Evolutionary conservation across 2,329 filamentous ascomycete genomes (phyloP).

Genomic region (Ophiostoma ips): DNA sequence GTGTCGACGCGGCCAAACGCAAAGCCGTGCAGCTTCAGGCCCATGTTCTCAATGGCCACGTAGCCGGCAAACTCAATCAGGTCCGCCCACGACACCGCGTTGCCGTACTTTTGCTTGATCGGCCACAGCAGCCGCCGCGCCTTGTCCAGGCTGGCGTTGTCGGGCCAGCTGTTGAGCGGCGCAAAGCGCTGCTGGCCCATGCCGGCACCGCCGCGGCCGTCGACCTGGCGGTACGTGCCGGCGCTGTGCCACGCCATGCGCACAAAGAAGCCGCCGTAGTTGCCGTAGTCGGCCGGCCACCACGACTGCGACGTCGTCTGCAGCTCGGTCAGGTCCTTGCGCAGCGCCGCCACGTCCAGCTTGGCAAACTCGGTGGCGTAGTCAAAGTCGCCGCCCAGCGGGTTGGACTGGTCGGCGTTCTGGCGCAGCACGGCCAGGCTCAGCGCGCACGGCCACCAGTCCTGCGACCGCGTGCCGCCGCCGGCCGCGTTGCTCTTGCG

Average conservation of each 20-base stretch:
- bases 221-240: slow-evolving; percentile 62
- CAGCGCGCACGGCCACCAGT: slow-evolving; percentile 64
- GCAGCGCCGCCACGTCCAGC: slow-evolving; percentile 28
- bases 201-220: slow-evolving; percentile 62
- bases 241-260: slow-evolving; percentile 73
- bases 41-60: slow-evolving; percentile 65
- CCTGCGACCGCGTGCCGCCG: slow-evolving; percentile 50
- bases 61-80: slow-evolving; percentile 59
- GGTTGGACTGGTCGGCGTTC: slow-evolving; percentile 49
- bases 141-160: slow-evolving; percentile 69
- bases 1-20: slow-evolving; percentile 57
- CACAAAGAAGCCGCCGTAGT: slow-evolving; percentile 69
- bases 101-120: slow-evolving; percentile 74
- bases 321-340: slow-evolving; percentile 56
- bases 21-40: slow-evolving; percentile 60
- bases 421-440: slow-evolving; percentile 61
- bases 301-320: slow-evolving; percentile 70
- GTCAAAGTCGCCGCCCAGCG: slow-evolving; percentile 52
- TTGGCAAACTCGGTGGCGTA: slow-evolving; percentile 61
- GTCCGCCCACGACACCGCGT: slow-evolving; percentile 72
- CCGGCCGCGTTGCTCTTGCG: slow-evolving; percentile 26
- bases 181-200: slow-evolving; percentile 67
- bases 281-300: slow-evolving; percentile 72
- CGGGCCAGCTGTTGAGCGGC: slow-evolving; percentile 70
- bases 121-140: slow-evolving; percentile 67